phyloP scores from a whole-genome alignment of 202 grass and related monocot genomes.

The Cymbopogon flexuosus region DNA sequence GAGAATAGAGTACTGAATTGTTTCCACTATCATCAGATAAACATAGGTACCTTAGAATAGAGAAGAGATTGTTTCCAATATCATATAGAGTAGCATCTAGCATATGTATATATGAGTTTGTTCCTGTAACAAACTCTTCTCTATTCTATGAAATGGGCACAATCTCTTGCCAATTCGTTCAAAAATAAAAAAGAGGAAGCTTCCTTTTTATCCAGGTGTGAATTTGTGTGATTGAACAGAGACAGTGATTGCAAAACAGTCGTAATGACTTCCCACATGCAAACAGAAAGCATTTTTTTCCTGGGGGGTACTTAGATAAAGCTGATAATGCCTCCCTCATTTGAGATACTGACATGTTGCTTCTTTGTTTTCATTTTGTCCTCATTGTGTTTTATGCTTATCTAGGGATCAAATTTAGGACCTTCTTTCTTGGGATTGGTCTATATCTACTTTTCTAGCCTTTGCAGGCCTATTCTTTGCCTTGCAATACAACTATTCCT shows the following conservation, averaged over 20 bases:
- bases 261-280: background rate
- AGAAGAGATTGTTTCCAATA: too few relatives aligned
- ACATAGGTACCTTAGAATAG: too few relatives aligned
- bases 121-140: background rate
- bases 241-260: background rate
- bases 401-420: background rate
- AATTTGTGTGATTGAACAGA: background rate
- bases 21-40: too few relatives aligned
- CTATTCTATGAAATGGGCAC: background rate
- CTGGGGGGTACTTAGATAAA: background rate
- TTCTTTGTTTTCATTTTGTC: background rate
- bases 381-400: background rate
- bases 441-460: background rate
- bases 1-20: too few relatives aligned
- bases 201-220: background rate
- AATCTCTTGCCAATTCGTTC: background rate
- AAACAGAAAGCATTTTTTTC: background rate
- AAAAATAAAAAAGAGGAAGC: background rate
- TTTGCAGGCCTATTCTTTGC: background rate
- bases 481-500: background rate
- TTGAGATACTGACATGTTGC: background rate
- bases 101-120: background rate
- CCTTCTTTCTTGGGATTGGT: background rate
- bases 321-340: background rate
- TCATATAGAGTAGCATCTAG: background rate